Percentiles rank a stretch among this genome's conserved stretches.
phyloP scores from a whole-genome alignment of 208 protist species.

The Spongospora subterranea region DNA sequence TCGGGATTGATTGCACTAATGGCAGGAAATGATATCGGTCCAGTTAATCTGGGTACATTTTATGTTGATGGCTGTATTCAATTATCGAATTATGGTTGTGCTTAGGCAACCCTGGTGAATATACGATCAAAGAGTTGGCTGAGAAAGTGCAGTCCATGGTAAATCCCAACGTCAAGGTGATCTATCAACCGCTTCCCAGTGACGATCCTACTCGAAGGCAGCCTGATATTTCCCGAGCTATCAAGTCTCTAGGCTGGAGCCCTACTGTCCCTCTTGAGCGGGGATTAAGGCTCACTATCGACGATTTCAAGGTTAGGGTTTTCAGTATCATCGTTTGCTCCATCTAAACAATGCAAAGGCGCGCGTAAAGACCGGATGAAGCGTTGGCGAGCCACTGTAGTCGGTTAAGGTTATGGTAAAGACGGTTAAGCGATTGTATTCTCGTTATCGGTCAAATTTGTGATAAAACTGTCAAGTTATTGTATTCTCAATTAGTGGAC shows the following conservation, averaged over 20 bases:
- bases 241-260: conserved; percentile 58
- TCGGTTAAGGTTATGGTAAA: no score
- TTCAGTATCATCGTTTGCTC: no score
- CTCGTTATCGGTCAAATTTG: no score
- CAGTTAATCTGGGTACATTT: conserved; percentile 71
- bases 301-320: conserved; percentile 65
- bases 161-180: conserved; percentile 56
- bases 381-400: no score
- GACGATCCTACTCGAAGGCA: conserved; percentile 72
- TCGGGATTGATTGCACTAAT: conserved; percentile 67
- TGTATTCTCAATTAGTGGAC: no score
- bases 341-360: no score
- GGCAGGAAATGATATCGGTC: conserved; percentile 63
- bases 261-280: conserved; percentile 65
- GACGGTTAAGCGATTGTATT: no score
- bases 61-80: background rate
- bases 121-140: conserved; percentile 72
- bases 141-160: conserved; percentile 56
- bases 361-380: no score
- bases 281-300: conserved; percentile 64
- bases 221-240: conserved; percentile 71
- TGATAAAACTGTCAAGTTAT: no score
- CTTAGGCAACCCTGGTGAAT: conserved; percentile 72
- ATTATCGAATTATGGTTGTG: background rate
- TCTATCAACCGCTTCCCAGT: conserved; percentile 36